Evolutionary conservation across 768 basidiomycete genomes (phyloP).

Genomic region (Boletus edulis): DNA sequence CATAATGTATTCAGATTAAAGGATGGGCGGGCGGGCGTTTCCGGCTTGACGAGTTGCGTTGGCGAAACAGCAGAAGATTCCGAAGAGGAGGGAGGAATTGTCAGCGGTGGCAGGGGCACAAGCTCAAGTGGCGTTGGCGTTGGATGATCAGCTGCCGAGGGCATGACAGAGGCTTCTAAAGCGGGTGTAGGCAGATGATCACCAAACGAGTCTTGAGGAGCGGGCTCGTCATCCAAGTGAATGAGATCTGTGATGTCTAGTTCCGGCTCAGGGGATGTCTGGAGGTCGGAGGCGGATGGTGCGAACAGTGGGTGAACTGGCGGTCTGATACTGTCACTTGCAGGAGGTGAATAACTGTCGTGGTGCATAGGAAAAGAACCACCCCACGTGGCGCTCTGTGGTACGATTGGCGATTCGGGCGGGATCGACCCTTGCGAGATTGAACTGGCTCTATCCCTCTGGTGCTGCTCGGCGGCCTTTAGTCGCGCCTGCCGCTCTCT

Average conservation of each 20-base stretch:
- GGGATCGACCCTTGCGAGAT: slow-evolving; percentile 52
- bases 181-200: slow-evolving; percentile 18
- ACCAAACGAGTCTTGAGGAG: slow-evolving; percentile 32
- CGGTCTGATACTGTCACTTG: slow-evolving; percentile 25
- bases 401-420: slow-evolving; percentile 65
- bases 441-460: slow-evolving; percentile 50
- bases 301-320: slow-evolving; percentile 35
- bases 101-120: slow-evolving; percentile 33
- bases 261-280: slow-evolving; percentile 51
- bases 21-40: slow-evolving; percentile 46
- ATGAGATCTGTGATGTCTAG: slow-evolving; percentile 73
- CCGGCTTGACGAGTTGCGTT: slow-evolving; percentile 35
- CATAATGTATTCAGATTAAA: slow-evolving; percentile 77
- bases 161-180: slow-evolving; percentile 11
- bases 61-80: slow-evolving; percentile 23
- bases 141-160: slow-evolving; percentile 5
- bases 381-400: slow-evolving; percentile 54
- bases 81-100: slow-evolving; percentile 48
- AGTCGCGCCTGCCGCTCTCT: slow-evolving; percentile 66
- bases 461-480: slow-evolving; percentile 43
- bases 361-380: slow-evolving; percentile 50
- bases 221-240: slow-evolving; percentile 67
- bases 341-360: slow-evolving; percentile 25
- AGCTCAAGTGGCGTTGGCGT: slow-evolving; percentile 14
- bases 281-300: slow-evolving; percentile 40